Conservation (phyloP, 805 yeast species). For the Diddensiella santjacobensis region DNA sequence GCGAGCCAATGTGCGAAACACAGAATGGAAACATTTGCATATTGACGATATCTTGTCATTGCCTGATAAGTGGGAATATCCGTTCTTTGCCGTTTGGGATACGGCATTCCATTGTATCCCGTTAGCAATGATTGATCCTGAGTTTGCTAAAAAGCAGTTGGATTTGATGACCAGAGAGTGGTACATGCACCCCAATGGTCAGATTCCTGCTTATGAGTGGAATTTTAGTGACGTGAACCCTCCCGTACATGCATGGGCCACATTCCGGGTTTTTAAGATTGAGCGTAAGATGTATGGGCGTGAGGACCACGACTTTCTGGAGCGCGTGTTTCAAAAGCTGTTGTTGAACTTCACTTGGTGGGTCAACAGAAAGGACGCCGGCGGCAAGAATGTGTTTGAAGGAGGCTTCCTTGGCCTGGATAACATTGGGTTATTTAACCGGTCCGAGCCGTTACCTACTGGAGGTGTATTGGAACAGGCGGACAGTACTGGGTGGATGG, state of each 20-base stretch:
- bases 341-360: constrained; percentile 93
- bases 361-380: constrained; percentile 86
- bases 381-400: constrained; percentile 85
- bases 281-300: constrained; percentile 82
- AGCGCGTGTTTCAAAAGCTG: constrained; percentile 88
- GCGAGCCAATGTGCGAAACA: constrained; percentile 82
- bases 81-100: constrained; percentile 96
- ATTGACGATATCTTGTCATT: constrained; percentile 82
- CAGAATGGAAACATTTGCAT: constrained; percentile 84
- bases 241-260: constrained; percentile 96
- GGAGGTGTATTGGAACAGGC: constrained; percentile 91
- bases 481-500: constrained; percentile 98
- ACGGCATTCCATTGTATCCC: constrained; percentile 94
- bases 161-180: constrained; percentile 86
- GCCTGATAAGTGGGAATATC: constrained; percentile 96
- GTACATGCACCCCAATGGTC: constrained; percentile 99
- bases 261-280: constrained; percentile 79
- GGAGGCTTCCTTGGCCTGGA: constrained; percentile 94
- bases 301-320: constrained; percentile 78
- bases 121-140: constrained; percentile 88
- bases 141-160: constrained; percentile 82
- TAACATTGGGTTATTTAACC: constrained; percentile 86
- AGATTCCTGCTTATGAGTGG: constrained; percentile 96
- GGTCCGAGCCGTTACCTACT: constrained; percentile 90
- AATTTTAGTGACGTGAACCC: constrained; percentile 94